A percentile compares a stretch with the other conserved stretches of the same genome.
phyloP scores from a whole-genome alignment of 2,329 filamentous ascomycete species.

The Penicillium italicum region DNA sequence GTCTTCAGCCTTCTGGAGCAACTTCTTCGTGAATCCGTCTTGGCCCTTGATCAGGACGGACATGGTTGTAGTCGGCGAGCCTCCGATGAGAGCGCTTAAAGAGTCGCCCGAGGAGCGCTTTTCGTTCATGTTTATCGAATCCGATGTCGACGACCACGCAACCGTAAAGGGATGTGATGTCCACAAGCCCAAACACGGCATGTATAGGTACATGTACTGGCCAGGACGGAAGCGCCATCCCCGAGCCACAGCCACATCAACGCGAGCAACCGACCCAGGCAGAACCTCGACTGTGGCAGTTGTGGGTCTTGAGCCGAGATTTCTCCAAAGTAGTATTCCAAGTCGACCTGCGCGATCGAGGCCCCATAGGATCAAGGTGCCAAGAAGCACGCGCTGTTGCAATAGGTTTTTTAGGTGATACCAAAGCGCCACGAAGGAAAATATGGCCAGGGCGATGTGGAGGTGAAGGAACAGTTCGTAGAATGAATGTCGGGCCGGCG shows the following conservation, averaged over 20 bases:
- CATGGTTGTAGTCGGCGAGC: slow-evolving; percentile 27
- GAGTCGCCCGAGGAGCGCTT: slow-evolving; percentile 33
- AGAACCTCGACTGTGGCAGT: slow-evolving; percentile 54
- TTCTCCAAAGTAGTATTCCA: slow-evolving; percentile 50
- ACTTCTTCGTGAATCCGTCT: slow-evolving; percentile 34
- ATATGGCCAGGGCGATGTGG: slow-evolving; percentile 40
- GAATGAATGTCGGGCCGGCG: slow-evolving; percentile 43
- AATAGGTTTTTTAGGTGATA: slow-evolving; percentile 32
- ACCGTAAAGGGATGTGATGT: slow-evolving; percentile 45
- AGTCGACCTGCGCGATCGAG: slow-evolving; percentile 45
- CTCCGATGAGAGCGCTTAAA: slow-evolving; percentile 25
- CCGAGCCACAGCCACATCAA: slow-evolving; percentile 31
- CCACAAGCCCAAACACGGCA: slow-evolving; percentile 46
- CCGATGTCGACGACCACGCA: slow-evolving; percentile 35
- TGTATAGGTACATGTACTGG: slow-evolving; percentile 56
- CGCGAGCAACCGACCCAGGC: slow-evolving; percentile 53
- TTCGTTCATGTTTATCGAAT: slow-evolving; percentile 14
- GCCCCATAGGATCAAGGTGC: slow-evolving; percentile 34
- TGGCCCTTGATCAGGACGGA: slow-evolving; percentile 35
- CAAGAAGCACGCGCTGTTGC: slow-evolving; percentile 31
- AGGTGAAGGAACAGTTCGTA: slow-evolving; percentile 46
- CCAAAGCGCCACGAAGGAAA: slow-evolving; percentile 40
- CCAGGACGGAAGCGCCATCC: slow-evolving; percentile 40
- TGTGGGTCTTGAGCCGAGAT: slow-evolving; percentile 46
- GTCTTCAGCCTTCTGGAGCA: slow-evolving; percentile 27